Percentiles rank a stretch among this genome's conserved stretches.
Conservation (phyloP, 768 basidiomycete species). For the Suillus spraguei region DNA sequence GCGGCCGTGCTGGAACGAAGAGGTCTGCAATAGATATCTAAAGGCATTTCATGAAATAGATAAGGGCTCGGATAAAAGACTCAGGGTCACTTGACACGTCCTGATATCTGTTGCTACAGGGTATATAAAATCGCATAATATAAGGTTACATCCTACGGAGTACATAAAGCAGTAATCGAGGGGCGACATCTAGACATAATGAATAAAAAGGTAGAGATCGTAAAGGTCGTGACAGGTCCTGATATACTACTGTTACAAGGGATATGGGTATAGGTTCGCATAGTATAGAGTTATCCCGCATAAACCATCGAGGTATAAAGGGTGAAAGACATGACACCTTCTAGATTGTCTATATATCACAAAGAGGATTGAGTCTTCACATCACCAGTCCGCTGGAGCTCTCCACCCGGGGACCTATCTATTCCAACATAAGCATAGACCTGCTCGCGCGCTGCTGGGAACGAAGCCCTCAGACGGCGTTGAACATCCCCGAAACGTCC, state of each 20-base stretch:
- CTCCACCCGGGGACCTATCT: not conserved
- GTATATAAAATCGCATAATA: too few relatives aligned
- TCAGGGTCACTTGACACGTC: too few relatives aligned
- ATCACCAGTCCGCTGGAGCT: not conserved
- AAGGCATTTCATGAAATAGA: too few relatives aligned
- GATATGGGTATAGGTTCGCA: not conserved
- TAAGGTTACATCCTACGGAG: not conserved
- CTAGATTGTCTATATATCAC: not conserved
- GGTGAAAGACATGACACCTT: not conserved
- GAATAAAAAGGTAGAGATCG: not conserved
- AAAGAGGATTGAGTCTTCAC: not conserved
- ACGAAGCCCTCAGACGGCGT: conserved; percentile 30
- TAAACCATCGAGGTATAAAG: not conserved
- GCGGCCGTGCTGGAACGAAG: conserved; percentile 49
- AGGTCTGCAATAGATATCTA: too few relatives aligned
- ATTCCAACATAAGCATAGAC: conserved; percentile 37
- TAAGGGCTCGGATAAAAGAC: too few relatives aligned
- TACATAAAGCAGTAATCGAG: not conserved
- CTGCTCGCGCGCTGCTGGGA: conserved; percentile 26
- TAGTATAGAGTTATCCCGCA: not conserved
- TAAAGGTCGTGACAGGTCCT: not conserved
- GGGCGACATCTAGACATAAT: not conserved
- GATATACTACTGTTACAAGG: not conserved
- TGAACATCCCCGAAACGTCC: conserved; percentile 31
- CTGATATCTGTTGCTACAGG: too few relatives aligned